Conservation (phyloP, 1,139 yeast species). For the Hanseniaspora uvarum region DNA sequence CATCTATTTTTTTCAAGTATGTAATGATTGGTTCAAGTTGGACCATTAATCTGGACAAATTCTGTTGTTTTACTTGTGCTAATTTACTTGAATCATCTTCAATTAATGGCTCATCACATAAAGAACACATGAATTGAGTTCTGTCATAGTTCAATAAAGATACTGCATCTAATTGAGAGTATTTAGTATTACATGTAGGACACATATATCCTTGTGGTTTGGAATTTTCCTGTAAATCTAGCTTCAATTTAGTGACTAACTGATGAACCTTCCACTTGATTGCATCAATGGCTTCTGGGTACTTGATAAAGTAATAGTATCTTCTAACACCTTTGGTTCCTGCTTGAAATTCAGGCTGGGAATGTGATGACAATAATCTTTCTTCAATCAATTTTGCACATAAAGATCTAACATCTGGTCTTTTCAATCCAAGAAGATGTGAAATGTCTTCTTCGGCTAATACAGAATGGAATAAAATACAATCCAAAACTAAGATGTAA, state of each 20-base stretch:
- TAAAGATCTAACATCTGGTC: constrained; percentile 75
- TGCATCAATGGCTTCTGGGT: constrained; percentile 88
- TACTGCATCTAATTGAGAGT: constrained; percentile 79
- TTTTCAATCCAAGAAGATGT: constrained; percentile 66
- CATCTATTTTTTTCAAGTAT: constrained; percentile 76
- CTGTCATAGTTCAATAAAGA: constrained; percentile 69
- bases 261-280: constrained; percentile 94
- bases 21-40: constrained; percentile 84
- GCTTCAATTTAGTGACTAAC: constrained; percentile 65
- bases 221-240: constrained; percentile 69
- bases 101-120: constrained; percentile 61
- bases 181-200: constrained; percentile 71
- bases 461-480: constrained; percentile 80
- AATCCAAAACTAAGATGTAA: constrained; percentile 78
- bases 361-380: constrained; percentile 53
- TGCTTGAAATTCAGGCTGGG: constrained; percentile 73
- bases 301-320: constrained; percentile 78
- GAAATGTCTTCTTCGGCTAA: constrained; percentile 89
- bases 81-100: constrained; percentile 87
- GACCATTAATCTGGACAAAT: constrained; percentile 71
- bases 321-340: constrained; percentile 61
- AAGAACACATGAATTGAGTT: constrained; percentile 72
- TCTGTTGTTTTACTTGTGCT: constrained; percentile 71
- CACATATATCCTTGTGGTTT: constrained; percentile 93
- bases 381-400: constrained; percentile 80